phyloP scores from a whole-genome alignment of 306 rosid genomes.

The Corylus heterophylla region DNA sequence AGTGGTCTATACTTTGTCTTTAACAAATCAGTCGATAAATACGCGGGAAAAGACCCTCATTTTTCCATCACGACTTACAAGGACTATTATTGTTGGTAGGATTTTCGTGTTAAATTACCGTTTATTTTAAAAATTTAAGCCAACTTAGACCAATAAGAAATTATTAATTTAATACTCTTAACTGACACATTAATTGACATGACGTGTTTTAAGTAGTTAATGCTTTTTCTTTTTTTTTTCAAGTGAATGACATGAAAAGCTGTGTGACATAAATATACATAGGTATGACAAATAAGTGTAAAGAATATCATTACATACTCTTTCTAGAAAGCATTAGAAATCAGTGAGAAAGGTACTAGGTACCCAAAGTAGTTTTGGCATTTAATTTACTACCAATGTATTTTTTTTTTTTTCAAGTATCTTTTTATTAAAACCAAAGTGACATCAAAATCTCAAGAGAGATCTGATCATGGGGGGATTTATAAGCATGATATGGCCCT shows the following conservation, averaged over 20 bases:
- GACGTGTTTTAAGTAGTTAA: too few relatives aligned
- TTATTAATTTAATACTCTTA: too few relatives aligned
- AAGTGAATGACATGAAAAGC: too few relatives aligned
- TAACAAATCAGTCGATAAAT: not conserved
- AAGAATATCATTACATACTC: not conserved
- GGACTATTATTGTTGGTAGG: not conserved
- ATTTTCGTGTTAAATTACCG: not conserved
- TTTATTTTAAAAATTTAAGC: too few relatives aligned
- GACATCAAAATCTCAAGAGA: slow-evolving; percentile 9
- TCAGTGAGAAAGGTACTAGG: not conserved
- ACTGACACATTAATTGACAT: too few relatives aligned
- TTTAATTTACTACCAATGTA: too few relatives aligned
- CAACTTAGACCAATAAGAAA: too few relatives aligned
- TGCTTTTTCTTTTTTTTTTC: too few relatives aligned
- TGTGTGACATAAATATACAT: too few relatives aligned
- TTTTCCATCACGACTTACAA: not conserved
- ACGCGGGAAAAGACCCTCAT: not conserved
- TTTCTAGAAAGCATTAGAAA: not conserved
- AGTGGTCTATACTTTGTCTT: not conserved
- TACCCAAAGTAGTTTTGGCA: not conserved
- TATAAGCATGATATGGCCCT: not conserved
- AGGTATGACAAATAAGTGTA: too few relatives aligned
- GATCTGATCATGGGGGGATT: slow-evolving; percentile 6
- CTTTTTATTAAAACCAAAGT: not conserved
- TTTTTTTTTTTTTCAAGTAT: not conserved